Evolutionary conservation across 1,284 basidiomycete species (phyloP).

Genomic region (Marasmius oreades): DNA sequence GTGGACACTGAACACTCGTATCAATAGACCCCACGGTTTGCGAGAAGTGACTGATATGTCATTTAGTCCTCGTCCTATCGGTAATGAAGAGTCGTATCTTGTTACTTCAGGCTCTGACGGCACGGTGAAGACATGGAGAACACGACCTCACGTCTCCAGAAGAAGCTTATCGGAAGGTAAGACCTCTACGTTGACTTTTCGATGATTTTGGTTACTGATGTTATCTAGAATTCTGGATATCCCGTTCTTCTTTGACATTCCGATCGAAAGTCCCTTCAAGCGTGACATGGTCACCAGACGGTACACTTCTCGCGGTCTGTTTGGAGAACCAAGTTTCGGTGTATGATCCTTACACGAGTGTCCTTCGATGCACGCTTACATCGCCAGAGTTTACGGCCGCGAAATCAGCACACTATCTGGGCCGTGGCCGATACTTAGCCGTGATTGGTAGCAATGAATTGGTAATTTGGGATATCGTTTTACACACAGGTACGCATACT

Average conservation of each 20-base stretch:
- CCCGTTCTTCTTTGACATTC: constrained; percentile 68
- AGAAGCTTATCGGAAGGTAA: constrained; percentile 48
- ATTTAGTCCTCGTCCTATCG: constrained; percentile 52
- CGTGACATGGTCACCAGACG: constrained; percentile 82
- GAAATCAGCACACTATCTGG: constrained; percentile 60
- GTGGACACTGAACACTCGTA: constrained; percentile 85
- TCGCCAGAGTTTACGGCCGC: constrained; percentile 48
- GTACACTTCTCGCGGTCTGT: constrained; percentile 79
- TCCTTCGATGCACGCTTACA: constrained; percentile 63
- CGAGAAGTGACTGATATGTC: constrained; percentile 62
- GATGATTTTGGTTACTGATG: constrained; percentile 11
- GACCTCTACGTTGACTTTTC: constrained; percentile 9
- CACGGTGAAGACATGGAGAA: constrained; percentile 70
- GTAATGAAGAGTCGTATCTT: constrained; percentile 35
- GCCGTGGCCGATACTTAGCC: constrained; percentile 61
- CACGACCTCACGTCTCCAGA: constrained; percentile 41
- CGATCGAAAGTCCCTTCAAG: constrained; percentile 65
- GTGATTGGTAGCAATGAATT: constrained; percentile 51
- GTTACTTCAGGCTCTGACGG: constrained; percentile 70
- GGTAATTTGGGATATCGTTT: constrained; percentile 80
- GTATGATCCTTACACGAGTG: constrained; percentile 72
- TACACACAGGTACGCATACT: constrained; percentile 55
- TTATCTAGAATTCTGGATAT: constrained; percentile 70
- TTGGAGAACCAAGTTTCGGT: constrained; percentile 71
- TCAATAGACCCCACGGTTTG: constrained; percentile 85